A percentile compares a stretch with the other conserved stretches of the same genome.
Conservation (phyloP, 1,284 basidiomycete species). For the Cryptococcus amylolentus region DNA sequence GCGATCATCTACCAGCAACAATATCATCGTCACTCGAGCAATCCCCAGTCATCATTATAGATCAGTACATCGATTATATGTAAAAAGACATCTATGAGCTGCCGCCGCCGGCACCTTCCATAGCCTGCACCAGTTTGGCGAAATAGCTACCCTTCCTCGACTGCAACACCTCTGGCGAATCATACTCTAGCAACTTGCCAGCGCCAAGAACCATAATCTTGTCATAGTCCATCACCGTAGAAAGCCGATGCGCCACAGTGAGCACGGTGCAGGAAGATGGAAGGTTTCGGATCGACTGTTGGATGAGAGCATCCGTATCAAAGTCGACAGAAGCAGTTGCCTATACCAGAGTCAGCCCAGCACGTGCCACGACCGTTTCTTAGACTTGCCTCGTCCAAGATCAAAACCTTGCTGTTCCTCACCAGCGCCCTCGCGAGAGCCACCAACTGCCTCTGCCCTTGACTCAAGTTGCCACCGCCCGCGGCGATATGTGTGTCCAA, state of each 20-base stretch:
- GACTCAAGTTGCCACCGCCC: slow-evolving; percentile 62
- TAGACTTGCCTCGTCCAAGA: slow-evolving; percentile 54
- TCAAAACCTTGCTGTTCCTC: slow-evolving; percentile 54
- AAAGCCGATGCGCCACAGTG: slow-evolving; percentile 52
- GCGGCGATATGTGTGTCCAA: slow-evolving; percentile 47
- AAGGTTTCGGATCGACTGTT: slow-evolving; percentile 52
- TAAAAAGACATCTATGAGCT: too few relatives aligned
- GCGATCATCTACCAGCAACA: too few relatives aligned
- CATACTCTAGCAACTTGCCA: slow-evolving; percentile 56
- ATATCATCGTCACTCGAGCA: too few relatives aligned
- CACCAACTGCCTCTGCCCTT: slow-evolving; percentile 67
- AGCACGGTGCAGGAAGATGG: slow-evolving; percentile 49
- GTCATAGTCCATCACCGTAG: slow-evolving; percentile 55
- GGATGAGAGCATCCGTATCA: slow-evolving; percentile 53
- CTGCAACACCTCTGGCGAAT: slow-evolving; percentile 60
- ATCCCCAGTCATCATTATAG: too few relatives aligned
- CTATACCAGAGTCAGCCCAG: slow-evolving; percentile 3
- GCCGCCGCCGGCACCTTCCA: slow-evolving; percentile 23
- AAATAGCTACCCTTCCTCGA: slow-evolving; percentile 55
- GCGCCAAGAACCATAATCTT: slow-evolving; percentile 55
- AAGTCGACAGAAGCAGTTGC: slow-evolving; percentile 52
- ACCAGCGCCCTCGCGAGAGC: slow-evolving; percentile 57
- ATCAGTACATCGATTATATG: too few relatives aligned
- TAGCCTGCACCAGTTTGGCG: slow-evolving; percentile 59
- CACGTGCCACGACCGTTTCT: background rate